A percentile compares a stretch with the other conserved stretches of the same genome.
Conservation (phyloP, 2,329 filamentous ascomycete species). For the Aschersonia sp. region DNA sequence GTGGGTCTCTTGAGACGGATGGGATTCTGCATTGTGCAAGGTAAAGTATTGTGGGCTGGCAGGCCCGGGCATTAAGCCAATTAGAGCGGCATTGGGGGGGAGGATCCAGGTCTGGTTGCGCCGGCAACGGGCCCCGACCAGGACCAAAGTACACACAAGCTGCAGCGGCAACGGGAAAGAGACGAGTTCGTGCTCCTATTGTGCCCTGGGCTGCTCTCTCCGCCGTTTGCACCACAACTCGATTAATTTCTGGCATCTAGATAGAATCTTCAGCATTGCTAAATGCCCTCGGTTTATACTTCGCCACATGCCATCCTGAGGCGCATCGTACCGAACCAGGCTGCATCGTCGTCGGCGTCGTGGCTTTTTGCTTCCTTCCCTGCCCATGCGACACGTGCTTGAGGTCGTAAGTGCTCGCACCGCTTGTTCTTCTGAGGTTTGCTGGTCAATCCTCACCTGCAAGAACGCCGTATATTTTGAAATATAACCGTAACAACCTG, state of each 20-base stretch:
- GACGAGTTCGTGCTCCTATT: neutral
- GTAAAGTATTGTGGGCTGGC: too few species aligned
- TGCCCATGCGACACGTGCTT: neutral
- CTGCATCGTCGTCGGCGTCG: neutral
- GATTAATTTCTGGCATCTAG: conserved; percentile 5
- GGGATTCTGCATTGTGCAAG: too few species aligned
- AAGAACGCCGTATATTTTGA: neutral
- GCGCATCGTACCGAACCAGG: neutral
- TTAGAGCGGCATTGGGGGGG: too few species aligned
- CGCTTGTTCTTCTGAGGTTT: neutral
- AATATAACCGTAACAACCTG: too few species aligned
- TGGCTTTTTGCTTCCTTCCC: neutral
- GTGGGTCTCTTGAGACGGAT: too few species aligned
- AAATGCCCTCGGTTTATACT: neutral
- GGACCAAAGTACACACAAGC: conserved; percentile 20
- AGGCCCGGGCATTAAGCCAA: too few species aligned
- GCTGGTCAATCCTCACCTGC: neutral
- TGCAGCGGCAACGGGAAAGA: conserved; percentile 1
- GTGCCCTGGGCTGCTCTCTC: neutral
- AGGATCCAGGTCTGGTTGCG: conserved; percentile 2
- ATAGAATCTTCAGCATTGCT: conserved; percentile 1
- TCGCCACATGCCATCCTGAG: neutral
- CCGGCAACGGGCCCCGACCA: conserved; percentile 12
- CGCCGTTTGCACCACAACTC: neutral
- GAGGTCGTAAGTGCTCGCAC: neutral